Conservation (phyloP, 768 basidiomycete species). For the Russula emetica region DNA sequence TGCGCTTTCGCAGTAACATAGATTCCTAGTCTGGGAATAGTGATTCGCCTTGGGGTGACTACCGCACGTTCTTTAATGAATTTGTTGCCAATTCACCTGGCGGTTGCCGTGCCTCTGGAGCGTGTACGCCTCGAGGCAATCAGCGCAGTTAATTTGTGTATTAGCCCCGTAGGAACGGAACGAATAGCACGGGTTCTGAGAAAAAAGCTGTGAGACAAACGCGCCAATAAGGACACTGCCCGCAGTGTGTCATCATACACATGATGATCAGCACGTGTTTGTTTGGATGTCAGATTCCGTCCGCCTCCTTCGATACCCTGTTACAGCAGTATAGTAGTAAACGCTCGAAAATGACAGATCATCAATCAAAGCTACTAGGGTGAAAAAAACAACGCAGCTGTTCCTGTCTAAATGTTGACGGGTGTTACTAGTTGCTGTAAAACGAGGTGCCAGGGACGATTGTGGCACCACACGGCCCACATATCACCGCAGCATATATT, state of each 20-base stretch:
- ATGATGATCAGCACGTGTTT: not conserved
- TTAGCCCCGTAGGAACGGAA: constrained; percentile 1
- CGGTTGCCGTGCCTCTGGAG: constrained; percentile 18
- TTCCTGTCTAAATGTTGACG: not conserved
- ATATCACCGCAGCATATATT: not conserved
- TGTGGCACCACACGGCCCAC: not conserved
- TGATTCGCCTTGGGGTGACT: not conserved
- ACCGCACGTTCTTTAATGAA: constrained; percentile 17
- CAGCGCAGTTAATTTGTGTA: constrained; percentile 16
- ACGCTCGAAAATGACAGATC: not conserved
- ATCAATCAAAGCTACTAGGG: not conserved
- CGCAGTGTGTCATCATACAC: not conserved
- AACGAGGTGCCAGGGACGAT: not conserved
- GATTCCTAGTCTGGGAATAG: constrained; percentile 4
- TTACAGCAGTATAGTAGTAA: not conserved
- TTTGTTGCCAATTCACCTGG: constrained; percentile 16
- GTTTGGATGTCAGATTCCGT: not conserved
- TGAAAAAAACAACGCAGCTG: not conserved
- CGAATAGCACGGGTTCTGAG: not conserved
- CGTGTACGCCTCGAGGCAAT: constrained; percentile 25
- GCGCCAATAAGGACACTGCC: constrained; percentile 1
- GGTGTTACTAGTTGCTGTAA: not conserved
- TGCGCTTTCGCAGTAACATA: constrained; percentile 3
- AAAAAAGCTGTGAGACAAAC: constrained; percentile 2
- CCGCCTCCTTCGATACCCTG: not conserved